Conservation (phyloP, 805 yeast species). For the Metschnikowia hibisci region DNA sequence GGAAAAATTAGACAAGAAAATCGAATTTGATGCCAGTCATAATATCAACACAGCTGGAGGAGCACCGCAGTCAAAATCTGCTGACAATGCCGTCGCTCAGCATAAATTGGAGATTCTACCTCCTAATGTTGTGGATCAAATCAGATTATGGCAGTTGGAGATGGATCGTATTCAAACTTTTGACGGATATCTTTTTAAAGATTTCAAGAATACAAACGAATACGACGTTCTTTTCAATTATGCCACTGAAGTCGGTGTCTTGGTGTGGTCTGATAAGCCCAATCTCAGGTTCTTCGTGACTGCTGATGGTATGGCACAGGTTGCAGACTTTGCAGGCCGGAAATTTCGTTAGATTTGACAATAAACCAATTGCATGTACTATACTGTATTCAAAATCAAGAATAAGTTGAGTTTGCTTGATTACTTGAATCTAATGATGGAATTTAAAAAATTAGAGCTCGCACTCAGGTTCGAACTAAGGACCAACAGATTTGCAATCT, state of each 20-base stretch:
- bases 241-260: constrained; percentile 87
- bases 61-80: constrained; percentile 31
- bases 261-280: constrained; percentile 77
- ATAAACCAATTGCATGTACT: too few relatives aligned
- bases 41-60: constrained; percentile 45
- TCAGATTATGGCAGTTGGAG: constrained; percentile 93
- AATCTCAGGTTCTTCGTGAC: constrained; percentile 80
- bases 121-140: constrained; percentile 96
- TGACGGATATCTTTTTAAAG: constrained; percentile 84
- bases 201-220: constrained; percentile 74
- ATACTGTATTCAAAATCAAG: neutral
- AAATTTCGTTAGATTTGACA: constrained; percentile 22
- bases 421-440: too few relatives aligned
- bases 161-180: constrained; percentile 84
- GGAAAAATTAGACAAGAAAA: constrained; percentile 59
- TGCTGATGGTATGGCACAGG: constrained; percentile 78
- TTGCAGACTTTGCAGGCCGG: constrained; percentile 86
- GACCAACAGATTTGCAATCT: constrained; percentile 99
- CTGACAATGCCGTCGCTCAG: constrained; percentile 33
- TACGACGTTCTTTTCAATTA: constrained; percentile 67
- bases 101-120: constrained; percentile 67
- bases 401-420: too few relatives aligned
- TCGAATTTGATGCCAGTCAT: constrained; percentile 56
- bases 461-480: constrained; percentile 94
- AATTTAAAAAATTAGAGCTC: constrained; percentile 53